Base-by-base conservation (phyloP, 2,329 filamentous ascomycete genomes). In the Emericellopsis cladophorae region DNA sequence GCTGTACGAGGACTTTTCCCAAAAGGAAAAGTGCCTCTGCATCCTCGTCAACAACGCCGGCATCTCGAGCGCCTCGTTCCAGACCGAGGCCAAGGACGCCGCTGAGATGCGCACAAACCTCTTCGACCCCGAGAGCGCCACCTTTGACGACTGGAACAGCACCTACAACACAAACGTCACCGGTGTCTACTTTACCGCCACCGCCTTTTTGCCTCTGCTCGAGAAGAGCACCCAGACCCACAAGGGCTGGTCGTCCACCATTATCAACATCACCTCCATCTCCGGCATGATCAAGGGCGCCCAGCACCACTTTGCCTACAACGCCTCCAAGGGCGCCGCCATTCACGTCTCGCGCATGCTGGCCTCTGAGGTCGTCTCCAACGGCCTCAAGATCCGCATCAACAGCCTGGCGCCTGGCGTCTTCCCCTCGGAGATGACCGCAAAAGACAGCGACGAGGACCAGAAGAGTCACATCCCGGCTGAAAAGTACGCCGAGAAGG, bases 91-190 rank as follows among this genome's bases (percentile, higher is more conserved):
- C 23, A 66, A 68, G 34, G 67, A 71, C 0, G 51, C 55, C 1
- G 66, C 70, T 41, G 69, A 74, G 38, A 64, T 80, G 44, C 73
- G 70, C 45, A 53, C 73, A 42, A 76, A 79, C 55, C 65, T 84
- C 23, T 92, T 88, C 62, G 74, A 88, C 39, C 67, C 72, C 34
- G 68, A 80, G 42, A 51, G 57, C 1, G 55, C 61, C 3, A 74
- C 64, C 0, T 68, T 84, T 42, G 75, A 84, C 29, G 75, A 81
- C 50, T 92, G 84, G 86, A 70, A 70, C n/a, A 60, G 72, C 33
- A 75, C 76, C 0, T 89, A 83, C 65, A 74, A 76, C 44, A 85
- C 83, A 16, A 88, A 93, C 48, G 84, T 89, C 10, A 75, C 84
- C 26, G 74, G 72, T 44, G 67, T 78, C 42, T 83, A 76, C 63